These are phyloP conservation scores for Termitomyces bulborhizus DNA, from an alignment of 768 basidiomycete species.

Conservation along the genomic window DNA sequence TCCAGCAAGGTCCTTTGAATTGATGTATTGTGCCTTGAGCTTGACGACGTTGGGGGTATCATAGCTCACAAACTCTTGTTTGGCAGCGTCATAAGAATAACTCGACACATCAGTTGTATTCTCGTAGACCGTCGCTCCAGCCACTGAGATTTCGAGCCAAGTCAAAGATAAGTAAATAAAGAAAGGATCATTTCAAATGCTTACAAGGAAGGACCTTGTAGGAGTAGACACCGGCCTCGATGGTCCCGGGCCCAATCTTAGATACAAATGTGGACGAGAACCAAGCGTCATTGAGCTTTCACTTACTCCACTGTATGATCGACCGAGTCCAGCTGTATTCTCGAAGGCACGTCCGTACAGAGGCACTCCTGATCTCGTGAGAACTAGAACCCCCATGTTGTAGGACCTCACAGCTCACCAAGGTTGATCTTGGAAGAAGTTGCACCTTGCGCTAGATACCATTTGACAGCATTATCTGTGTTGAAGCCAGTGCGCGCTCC, in stretches of 20 bases:
- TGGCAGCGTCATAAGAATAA: constrained; percentile 70
- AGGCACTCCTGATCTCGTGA: constrained; percentile 50
- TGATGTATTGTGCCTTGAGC: constrained; percentile 65
- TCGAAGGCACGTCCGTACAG: constrained; percentile 79
- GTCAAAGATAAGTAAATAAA: background rate
- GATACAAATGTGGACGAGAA: background rate
- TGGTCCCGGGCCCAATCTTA: constrained; percentile 67
- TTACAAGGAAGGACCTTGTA: constrained; percentile 63
- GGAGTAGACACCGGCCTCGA: constrained; percentile 69
- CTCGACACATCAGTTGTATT: constrained; percentile 66
- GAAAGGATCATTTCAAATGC: constrained; percentile 2
- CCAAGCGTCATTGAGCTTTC: background rate
- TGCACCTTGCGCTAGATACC: constrained; percentile 57
- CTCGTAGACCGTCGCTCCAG: constrained; percentile 56
- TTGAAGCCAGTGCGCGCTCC: constrained; percentile 56
- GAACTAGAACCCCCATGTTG: background rate
- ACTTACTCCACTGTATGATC: constrained; percentile 60
- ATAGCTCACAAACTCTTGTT: constrained; percentile 66
- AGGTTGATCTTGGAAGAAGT: constrained; percentile 59
- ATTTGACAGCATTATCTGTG: constrained; percentile 61
- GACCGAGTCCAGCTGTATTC: constrained; percentile 59
- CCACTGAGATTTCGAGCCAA: constrained; percentile 21
- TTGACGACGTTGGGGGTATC: constrained; percentile 66
- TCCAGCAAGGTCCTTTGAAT: constrained; percentile 52
- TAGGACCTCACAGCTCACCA: constrained; percentile 29